Conservation (phyloP, 106 monocot species). For the Xerophyta viscosa region DNA sequence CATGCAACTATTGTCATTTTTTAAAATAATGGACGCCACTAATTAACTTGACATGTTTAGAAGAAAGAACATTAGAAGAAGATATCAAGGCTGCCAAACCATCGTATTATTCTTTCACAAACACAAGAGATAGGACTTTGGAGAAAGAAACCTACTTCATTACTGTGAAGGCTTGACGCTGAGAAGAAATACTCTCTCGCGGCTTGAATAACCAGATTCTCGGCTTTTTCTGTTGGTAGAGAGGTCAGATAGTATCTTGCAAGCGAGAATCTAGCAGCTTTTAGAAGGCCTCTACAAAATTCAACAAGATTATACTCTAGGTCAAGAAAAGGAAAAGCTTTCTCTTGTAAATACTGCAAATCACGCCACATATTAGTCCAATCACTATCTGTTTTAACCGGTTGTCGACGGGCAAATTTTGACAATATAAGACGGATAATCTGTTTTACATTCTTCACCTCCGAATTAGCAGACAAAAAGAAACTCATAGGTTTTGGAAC, state of each 20-base stretch:
- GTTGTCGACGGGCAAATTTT: slow-evolving; percentile 82
- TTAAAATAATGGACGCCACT: too few relatives aligned
- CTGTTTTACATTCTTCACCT: slow-evolving; percentile 84
- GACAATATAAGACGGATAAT: slow-evolving; percentile 83
- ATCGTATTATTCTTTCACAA: too few relatives aligned
- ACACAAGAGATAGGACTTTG: too few relatives aligned
- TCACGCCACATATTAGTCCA: slow-evolving; percentile 93
- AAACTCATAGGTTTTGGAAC: slow-evolving; percentile 87
- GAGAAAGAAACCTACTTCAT: slow-evolving; percentile 44
- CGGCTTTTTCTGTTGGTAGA: slow-evolving; percentile 69
- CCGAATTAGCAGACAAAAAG: slow-evolving; percentile 49
- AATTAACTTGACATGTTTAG: too few relatives aligned
- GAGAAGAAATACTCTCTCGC: slow-evolving; percentile 96
- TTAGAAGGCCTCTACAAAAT: slow-evolving; percentile 83
- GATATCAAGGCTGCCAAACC: too few relatives aligned
- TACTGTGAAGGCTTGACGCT: slow-evolving; percentile 69
- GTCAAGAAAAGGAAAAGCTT: slow-evolving; percentile 88
- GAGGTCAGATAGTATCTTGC: slow-evolving; percentile 85
- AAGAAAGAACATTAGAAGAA: too few relatives aligned
- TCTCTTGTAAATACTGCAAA: slow-evolving; percentile 74
- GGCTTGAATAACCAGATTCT: slow-evolving; percentile 81
- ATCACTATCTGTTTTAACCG: slow-evolving; percentile 66
- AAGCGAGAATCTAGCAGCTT: slow-evolving; percentile 91
- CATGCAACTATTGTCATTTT: too few relatives aligned
- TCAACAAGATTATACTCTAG: slow-evolving; percentile 76